Base-by-base conservation (phyloP, 108 stramenopile genomes). In the Pseudonitzschia delicatissima region DNA sequence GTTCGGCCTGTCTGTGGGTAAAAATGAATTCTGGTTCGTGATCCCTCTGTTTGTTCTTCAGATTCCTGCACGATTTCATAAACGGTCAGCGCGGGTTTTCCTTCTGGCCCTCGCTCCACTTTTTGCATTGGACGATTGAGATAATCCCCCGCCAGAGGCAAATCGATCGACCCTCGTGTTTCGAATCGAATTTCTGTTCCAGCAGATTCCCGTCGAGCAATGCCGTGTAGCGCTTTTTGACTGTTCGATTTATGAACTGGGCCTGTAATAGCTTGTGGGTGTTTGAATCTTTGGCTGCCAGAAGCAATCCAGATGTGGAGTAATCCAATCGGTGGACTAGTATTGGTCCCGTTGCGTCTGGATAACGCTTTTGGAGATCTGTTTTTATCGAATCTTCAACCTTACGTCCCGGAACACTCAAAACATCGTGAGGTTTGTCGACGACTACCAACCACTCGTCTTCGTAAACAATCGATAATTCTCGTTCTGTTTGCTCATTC, bases 61-160 rank as follows among this genome's bases (percentile, higher is more conserved):
- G 20, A 11, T 35, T 37, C 18, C 33, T 28, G 36, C 8, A 69
- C 31, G 13, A 69, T 29, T 49, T 69, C 68, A 33, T 69, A 69
- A 17, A 26, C n/a, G 28, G 68, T 69, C 33, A 49, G 28, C 29
- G 68, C 68, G 21, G 68, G 62, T 49, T 69, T 69, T 27, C 68
- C 68, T n/a, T 27, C 45, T 5, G 50, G 20, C 25, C 33, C 44
- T 5, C 36, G 62, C 15, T 69, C 68, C 12, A 69, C 68, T 32
- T 63, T 69, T 42, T 69, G 68, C 68, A 69, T 69, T 7, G 68
- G 68, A 18, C 68, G 68, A 25, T 69, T 62, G 2, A 69, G 4
- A 23, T 69, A 69, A 23, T 69, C 68, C 45, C 45, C 4, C 62
- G 32, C 33, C 31, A 69, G 47, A 4, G 68, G 68, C 26, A 69